Conservation (phyloP, 2,329 filamentous ascomycete genomes). For the Aphanocladium album region DNA sequence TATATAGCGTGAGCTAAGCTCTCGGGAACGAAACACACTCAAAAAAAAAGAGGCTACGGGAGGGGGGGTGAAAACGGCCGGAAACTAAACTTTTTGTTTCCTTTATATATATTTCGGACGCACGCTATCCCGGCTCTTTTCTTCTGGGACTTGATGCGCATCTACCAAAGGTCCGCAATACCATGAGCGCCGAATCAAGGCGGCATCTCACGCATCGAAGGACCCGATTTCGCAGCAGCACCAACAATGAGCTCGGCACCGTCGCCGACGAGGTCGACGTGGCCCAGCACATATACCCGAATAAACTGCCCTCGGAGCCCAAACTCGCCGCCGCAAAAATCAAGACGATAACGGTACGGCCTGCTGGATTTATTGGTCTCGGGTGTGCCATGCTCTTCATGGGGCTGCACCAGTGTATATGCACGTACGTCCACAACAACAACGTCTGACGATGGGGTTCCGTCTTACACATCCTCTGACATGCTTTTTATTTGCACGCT, state of each 20-base stretch:
- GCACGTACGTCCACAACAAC: background rate
- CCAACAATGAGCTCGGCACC: background rate
- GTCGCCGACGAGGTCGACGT: background rate
- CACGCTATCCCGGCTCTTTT: background rate
- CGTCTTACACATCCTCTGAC: background rate
- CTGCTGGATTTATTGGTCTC: background rate
- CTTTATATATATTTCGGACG: too few relatives aligned
- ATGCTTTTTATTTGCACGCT: too few relatives aligned
- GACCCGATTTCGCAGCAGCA: background rate
- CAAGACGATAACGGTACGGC: background rate
- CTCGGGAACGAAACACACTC: too few relatives aligned
- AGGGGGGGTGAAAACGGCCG: background rate
- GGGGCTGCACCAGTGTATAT: slow-evolving; percentile 1
- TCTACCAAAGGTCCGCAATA: background rate
- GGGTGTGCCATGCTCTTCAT: background rate
- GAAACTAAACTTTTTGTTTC: background rate
- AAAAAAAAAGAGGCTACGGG: background rate
- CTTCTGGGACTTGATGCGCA: background rate
- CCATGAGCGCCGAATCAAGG: background rate
- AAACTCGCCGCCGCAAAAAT: background rate
- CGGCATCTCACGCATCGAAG: background rate
- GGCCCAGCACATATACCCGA: background rate
- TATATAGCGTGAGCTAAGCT: background rate
- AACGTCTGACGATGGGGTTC: background rate
- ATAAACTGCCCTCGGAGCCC: background rate